Base-by-base conservation (phyloP, 2,329 filamentous ascomycete species). In the Cladorrhinum sp. region DNA sequence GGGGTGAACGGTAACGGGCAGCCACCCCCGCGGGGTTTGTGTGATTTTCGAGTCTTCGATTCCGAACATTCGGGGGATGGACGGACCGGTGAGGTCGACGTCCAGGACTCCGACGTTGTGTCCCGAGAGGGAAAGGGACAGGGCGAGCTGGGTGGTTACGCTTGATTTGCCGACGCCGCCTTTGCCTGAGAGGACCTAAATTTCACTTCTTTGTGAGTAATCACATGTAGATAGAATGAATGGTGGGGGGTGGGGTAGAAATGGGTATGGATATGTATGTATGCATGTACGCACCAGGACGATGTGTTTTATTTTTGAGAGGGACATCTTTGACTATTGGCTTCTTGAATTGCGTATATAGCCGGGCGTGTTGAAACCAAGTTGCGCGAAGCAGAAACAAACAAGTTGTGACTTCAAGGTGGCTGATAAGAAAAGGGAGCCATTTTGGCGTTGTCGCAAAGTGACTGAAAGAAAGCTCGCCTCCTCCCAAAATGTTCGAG, bases 151-250 rank as follows among this genome's bases (percentile, higher is more conserved):
- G 1, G 94, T 96, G 0, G 95, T 98, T n/a, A 97, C 88, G 57
- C 92, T 96, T 49, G 94, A 98, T 80, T 99, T 99, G 61, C 95
- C 95, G 20, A 99, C 95, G 68, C 95, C 95, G 71, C 95, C 95
- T 83, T 99, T 99, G 69, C 95, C 95, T 12, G 95, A 98, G 53
- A 99, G 88, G 64, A 94, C 83, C 83, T 86, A 23, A 18, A 57
- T 21, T 30, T 30, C 20, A 39, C n/a, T n/a, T n/a, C 33, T 26
- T 7, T n/a, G 56, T 66, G 39, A 67, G 59, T 42, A 61, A 28
- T 28, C 28, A 18, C 23, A 33, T 24, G 10, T 48, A 18, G 28
- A 42, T 26, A 5, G 30, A 23, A n/a, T 39, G 36, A 4, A 10
- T 12, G 30, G 14, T 18, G 3, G 23, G 46, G 23, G 30, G 55